Base-by-base conservation (phyloP, 2,329 filamentous ascomycete genomes). In the Fusarium succisae region DNA sequence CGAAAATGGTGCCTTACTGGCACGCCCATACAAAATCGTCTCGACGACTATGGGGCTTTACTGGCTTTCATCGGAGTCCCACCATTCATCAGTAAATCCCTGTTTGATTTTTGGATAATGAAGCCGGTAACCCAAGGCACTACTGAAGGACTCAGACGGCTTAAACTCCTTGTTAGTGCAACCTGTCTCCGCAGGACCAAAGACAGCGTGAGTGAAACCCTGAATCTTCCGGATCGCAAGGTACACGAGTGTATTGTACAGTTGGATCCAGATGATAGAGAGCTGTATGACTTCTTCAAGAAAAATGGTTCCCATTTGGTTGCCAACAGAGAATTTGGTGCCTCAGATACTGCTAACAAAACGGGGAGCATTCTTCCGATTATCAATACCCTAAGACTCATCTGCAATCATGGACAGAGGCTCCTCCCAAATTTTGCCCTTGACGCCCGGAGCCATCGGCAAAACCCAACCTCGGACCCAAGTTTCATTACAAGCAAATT, bases 381-480 rank as follows among this genome's bases (percentile, higher is more conserved):
- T 3, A 59, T 59, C 11, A 37, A 38, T 7, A 30, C 24, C 1
- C 26, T 59, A 3, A 18, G 56, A 24, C 56, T 50, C 20, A 39
- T 59, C n/a, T 59, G 56, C 8, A 50, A 59, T 26, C 44, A 59
- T 26, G 56, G 56, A 20, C 14, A 10, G 26, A 24, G 8, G 0
- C 56, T 59, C 5, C 56, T 59, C 11, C 56, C 56, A 0, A 1
- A 2, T 0, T 58, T 48, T 20, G 32, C 56, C 2, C 10, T 50
- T 6, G 17, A 30, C 5, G 32, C 32, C 10, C 50, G 44, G 44
- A 5, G 2, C 3, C 7, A 12, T 18, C 32, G 35, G 6, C 2
- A 12, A 0, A 24, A 24, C 4, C 10, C 10, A 14, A 12, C 0
- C 24, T 26, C 5, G 24, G 24, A 26, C 24, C 24, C 4, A 26